Conservation (phyloP, 805 yeast genomes). For the Wickerhamomyces ciferrii region DNA sequence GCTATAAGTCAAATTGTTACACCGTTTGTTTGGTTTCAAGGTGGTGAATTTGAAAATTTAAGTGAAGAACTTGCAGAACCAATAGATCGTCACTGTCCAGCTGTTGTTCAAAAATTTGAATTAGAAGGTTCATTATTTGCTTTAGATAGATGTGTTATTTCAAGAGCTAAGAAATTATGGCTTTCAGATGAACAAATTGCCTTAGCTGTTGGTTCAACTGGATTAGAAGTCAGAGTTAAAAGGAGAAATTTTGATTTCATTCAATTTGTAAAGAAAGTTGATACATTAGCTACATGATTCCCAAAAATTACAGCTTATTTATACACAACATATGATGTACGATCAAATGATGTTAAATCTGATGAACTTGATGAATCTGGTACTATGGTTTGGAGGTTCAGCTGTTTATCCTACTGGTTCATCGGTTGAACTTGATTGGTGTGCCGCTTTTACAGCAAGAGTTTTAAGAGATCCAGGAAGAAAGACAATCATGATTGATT, state of each 20-base stretch:
- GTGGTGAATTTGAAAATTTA: conserved; percentile 70
- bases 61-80: conserved; percentile 79
- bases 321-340: conserved; percentile 94
- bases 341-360: conserved; percentile 76
- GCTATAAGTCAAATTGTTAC: conserved; percentile 97
- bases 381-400: conserved; percentile 92
- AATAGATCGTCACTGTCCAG: conserved; percentile 95
- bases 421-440: conserved; percentile 98
- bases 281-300: conserved; percentile 97
- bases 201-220: conserved; percentile 62
- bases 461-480: conserved; percentile 84
- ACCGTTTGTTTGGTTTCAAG: conserved; percentile 85
- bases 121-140: conserved; percentile 50
- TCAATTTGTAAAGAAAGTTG: conserved; percentile 96
- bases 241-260: conserved; percentile 76
- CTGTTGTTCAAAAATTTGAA: conserved; percentile 91
- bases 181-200: conserved; percentile 95
- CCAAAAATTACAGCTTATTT: conserved; percentile 96
- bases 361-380: conserved; percentile 92
- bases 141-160: conserved; percentile 63
- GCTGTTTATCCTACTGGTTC: conserved; percentile 99
- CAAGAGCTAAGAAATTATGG: conserved; percentile 86
- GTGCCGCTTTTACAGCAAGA: conserved; percentile 96
- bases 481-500: conserved; percentile 93
- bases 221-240: conserved; percentile 74